phyloP scores from a whole-genome alignment of 1,139 yeast genomes.

The Geotrichum fermentans region DNA sequence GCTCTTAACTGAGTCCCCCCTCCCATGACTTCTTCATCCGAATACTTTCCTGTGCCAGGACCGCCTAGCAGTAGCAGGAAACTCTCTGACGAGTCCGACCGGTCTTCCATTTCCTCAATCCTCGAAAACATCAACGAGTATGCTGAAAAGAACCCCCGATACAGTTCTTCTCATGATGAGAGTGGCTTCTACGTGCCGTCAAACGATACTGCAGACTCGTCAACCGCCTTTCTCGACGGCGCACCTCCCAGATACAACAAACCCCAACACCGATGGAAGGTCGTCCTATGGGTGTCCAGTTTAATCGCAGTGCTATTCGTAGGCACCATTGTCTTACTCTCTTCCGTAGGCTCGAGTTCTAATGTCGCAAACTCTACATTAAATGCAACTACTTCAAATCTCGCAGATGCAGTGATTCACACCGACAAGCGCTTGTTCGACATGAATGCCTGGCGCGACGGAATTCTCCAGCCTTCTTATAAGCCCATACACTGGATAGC shows the following conservation, averaged over 20 bases:
- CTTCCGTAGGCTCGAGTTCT: conserved; percentile 4
- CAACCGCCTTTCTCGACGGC: conserved; percentile 4
- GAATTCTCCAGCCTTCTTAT: conserved; percentile 14
- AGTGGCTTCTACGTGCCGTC: background rate
- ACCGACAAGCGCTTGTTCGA: conserved; percentile 14
- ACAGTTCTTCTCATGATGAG: background rate
- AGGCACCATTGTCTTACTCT: conserved; percentile 1
- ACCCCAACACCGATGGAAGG: background rate
- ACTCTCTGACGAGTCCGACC: conserved; percentile 13
- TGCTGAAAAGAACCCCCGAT: conserved; percentile 12
- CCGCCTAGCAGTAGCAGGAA: background rate
- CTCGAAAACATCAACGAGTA: conserved; percentile 17
- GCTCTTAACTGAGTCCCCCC: background rate
- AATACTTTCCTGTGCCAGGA: background rate
- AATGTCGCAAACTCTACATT: background rate
- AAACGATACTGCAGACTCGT: background rate
- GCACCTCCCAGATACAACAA: background rate
- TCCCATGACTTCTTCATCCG: background rate
- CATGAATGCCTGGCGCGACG: conserved; percentile 17
- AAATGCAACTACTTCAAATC: background rate
- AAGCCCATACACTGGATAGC: conserved; percentile 18
- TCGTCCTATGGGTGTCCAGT: conserved; percentile 1
- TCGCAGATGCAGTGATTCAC: background rate
- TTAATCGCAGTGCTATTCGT: background rate
- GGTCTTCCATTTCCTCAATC: conserved; percentile 17